These are phyloP conservation scores for Craterostigma plantagineum DNA, from an alignment of 257 asterid genomes.

Conservation along the genomic window DNA sequence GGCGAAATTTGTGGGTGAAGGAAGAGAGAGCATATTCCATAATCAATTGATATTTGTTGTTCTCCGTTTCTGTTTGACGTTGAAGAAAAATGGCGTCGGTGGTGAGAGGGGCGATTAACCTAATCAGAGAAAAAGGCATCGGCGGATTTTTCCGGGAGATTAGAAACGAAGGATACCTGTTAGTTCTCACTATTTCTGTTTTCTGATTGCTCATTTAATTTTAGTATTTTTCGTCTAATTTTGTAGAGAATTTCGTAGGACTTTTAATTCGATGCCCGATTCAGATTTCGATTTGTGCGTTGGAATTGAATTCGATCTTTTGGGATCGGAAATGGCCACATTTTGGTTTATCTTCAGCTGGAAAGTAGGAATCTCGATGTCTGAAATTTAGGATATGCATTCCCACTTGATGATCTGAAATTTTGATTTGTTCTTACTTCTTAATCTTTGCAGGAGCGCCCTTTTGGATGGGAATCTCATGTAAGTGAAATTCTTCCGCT, in stretches of 20 bases:
- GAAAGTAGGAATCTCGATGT: neutral
- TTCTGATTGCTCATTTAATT: neutral
- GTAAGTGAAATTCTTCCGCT: constrained; percentile 30
- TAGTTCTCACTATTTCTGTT: constrained; percentile 8
- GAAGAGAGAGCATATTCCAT: too few relatives aligned
- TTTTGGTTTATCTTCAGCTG: too few relatives aligned
- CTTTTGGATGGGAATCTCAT: constrained; percentile 82
- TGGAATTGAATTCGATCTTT: neutral
- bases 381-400: neutral
- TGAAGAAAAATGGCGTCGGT: constrained; percentile 46
- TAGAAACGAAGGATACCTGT: constrained; percentile 70
- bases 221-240: constrained; percentile 4
- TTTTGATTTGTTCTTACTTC: neutral
- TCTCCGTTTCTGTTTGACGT: too few relatives aligned
- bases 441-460: constrained; percentile 33
- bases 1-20: too few relatives aligned
- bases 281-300: neutral
- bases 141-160: constrained; percentile 49
- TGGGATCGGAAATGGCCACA: too few relatives aligned
- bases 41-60: too few relatives aligned
- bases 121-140: constrained; percentile 70
- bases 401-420: constrained; percentile 2
- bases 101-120: constrained; percentile 47
- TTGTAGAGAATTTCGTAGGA: neutral
- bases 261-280: too few relatives aligned